phyloP scores from a whole-genome alignment of 768 basidiomycete species.

The Podaxis pistillaris region DNA sequence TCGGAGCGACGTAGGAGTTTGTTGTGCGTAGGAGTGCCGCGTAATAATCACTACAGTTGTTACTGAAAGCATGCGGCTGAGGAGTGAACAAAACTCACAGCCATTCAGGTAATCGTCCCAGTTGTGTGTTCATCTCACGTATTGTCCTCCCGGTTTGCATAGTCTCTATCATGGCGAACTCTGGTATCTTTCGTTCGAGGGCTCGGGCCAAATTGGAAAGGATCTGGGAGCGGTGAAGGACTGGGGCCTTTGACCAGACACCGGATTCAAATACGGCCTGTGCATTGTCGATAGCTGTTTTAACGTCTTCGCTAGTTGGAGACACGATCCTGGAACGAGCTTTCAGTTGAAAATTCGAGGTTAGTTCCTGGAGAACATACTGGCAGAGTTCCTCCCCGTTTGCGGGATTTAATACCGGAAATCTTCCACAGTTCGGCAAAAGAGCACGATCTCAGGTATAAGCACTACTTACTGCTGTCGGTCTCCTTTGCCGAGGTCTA shows the following conservation, averaged over 20 bases:
- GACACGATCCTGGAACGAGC: slow-evolving; percentile 47
- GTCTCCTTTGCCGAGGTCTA: slow-evolving; percentile 4
- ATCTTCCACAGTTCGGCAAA: slow-evolving; percentile 28
- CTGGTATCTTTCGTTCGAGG: slow-evolving; percentile 55
- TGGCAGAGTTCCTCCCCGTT: slow-evolving; percentile 57
- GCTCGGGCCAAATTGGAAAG: slow-evolving; percentile 62
- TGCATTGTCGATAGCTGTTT: slow-evolving; percentile 49
- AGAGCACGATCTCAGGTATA: background rate
- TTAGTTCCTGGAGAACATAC: slow-evolving; percentile 29
- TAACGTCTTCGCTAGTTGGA: slow-evolving; percentile 51
- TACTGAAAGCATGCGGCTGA: background rate
- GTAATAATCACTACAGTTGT: slow-evolving; percentile 64
- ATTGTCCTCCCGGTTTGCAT: slow-evolving; percentile 81
- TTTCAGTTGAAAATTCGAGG: background rate
- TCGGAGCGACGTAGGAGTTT: slow-evolving; percentile 70
- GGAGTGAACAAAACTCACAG: slow-evolving; percentile 46
- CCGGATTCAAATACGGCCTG: slow-evolving; percentile 64
- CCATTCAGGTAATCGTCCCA: slow-evolving; percentile 82
- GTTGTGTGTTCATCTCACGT: slow-evolving; percentile 80
- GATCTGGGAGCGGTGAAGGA: slow-evolving; percentile 58
- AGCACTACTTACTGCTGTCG: slow-evolving; percentile 20
- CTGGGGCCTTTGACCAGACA: slow-evolving; percentile 65
- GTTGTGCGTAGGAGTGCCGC: slow-evolving; percentile 71
- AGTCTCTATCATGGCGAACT: slow-evolving; percentile 65
- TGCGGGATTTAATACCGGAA: slow-evolving; percentile 65